A percentile compares a stretch with the other conserved stretches of the same genome.
Conservation (phyloP, 2,329 filamentous ascomycete genomes). For the Paecilomyces niveus region DNA sequence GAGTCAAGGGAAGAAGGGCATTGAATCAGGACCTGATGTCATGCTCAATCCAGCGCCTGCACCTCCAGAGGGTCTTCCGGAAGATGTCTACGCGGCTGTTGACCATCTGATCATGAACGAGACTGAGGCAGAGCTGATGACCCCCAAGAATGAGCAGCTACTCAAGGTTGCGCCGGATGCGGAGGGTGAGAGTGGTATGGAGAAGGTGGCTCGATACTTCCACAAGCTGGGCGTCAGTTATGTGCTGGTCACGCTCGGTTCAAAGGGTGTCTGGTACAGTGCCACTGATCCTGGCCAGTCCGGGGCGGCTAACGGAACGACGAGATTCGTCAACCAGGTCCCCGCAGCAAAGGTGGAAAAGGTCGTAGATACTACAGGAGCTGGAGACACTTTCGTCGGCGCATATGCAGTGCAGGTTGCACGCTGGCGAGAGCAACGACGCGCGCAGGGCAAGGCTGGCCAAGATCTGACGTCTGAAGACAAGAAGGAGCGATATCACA, state of each 20-base stretch:
- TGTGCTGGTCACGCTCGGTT: constrained; percentile 77
- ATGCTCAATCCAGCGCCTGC: constrained; percentile 87
- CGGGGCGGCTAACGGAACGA: constrained; percentile 21
- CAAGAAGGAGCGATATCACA: constrained; percentile 29
- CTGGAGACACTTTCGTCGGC: constrained; percentile 91
- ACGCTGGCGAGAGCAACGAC: constrained; percentile 34
- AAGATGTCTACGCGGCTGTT: constrained; percentile 58
- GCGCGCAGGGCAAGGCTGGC: constrained; percentile 45
- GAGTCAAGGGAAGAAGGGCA: constrained; percentile 24
- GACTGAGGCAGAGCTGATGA: constrained; percentile 73
- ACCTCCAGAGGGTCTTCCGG: constrained; percentile 63
- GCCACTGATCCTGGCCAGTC: constrained; percentile 43
- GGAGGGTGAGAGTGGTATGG: constrained; percentile 39
- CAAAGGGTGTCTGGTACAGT: constrained; percentile 66
- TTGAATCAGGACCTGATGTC: constrained; percentile 47
- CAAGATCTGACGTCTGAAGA: constrained; percentile 32
- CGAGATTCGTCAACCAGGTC: constrained; percentile 36
- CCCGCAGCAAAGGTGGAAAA: constrained; percentile 59
- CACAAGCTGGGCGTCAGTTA: constrained; percentile 63
- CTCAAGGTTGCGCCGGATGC: constrained; percentile 21
- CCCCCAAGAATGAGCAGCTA: constrained; percentile 39
- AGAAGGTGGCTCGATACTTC: constrained; percentile 56
- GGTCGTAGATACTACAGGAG: constrained; percentile 89
- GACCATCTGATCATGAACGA: constrained; percentile 84
- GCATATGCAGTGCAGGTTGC: constrained; percentile 73